These are phyloP conservation scores for Beauveria asiatica DNA, from an alignment of 2,329 filamentous ascomycete species.

Conservation along the genomic window DNA sequence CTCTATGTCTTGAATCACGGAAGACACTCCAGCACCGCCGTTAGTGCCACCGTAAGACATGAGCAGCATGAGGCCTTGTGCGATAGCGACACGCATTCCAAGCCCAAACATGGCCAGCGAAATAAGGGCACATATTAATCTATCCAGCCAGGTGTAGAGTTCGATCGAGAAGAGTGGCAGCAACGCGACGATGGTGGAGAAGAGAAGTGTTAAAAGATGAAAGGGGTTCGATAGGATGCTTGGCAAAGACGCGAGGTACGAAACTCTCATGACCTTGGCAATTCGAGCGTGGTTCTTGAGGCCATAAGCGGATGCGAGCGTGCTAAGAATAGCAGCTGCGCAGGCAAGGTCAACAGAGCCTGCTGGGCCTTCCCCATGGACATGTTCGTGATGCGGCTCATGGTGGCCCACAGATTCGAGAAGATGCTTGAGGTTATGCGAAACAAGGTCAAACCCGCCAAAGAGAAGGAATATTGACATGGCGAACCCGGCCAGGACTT, in stretches of 20 bases:
- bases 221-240: slow-evolving; percentile 89
- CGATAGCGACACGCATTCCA: slow-evolving; percentile 73
- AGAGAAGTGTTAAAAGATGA: slow-evolving; percentile 87
- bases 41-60: slow-evolving; percentile 64
- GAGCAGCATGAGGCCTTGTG: slow-evolving; percentile 85
- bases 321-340: slow-evolving; percentile 72
- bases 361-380: slow-evolving; percentile 57
- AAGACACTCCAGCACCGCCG: slow-evolving; percentile 46
- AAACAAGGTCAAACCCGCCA: slow-evolving; percentile 91
- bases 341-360: slow-evolving; percentile 77
- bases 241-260: slow-evolving; percentile 72
- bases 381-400: slow-evolving; percentile 61
- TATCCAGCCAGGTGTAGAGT: slow-evolving; percentile 79
- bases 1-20: slow-evolving; percentile 79
- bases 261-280: slow-evolving; percentile 80
- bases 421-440: slow-evolving; percentile 88
- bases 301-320: slow-evolving; percentile 76
- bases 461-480: slow-evolving; percentile 96
- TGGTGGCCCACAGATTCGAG: slow-evolving; percentile 58
- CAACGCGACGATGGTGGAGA: slow-evolving; percentile 70
- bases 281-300: slow-evolving; percentile 89
- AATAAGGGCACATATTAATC: slow-evolving; percentile 70
- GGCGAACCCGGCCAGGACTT: slow-evolving; percentile 90
- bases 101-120: slow-evolving; percentile 82
- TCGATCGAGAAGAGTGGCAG: slow-evolving; percentile 73